phyloP scores from a whole-genome alignment of 2,329 filamentous ascomycete genomes.

The Bipolaris bicolor region DNA sequence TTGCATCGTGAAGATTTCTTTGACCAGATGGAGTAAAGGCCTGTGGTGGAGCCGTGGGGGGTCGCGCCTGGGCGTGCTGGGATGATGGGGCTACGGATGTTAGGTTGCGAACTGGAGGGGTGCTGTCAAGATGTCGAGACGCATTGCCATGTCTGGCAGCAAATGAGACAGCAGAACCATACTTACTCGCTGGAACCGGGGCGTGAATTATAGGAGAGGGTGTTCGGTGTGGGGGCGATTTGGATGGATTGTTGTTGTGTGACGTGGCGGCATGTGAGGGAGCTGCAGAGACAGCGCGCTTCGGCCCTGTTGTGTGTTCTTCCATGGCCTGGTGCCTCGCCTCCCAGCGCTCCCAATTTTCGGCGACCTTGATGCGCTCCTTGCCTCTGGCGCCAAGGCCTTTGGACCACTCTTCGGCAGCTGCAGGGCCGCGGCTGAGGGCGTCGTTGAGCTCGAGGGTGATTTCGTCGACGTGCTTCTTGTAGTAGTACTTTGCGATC shows the following conservation, averaged over 20 bases:
- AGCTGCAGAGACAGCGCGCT: constrained; percentile 24
- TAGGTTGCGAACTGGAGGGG: constrained; percentile 35
- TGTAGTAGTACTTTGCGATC: constrained; percentile 71
- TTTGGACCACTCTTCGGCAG: constrained; percentile 79
- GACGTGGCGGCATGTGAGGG: constrained; percentile 25
- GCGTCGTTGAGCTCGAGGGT: constrained; percentile 68
- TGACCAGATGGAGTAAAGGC: constrained; percentile 46
- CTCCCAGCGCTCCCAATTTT: constrained; percentile 79
- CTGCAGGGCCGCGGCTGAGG: constrained; percentile 68
- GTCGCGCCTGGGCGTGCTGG: constrained; percentile 39
- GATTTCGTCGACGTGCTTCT: constrained; percentile 66
- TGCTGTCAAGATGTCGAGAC: constrained; percentile 27
- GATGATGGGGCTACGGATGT: constrained; percentile 39
- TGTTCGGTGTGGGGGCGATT: constrained; percentile 35
- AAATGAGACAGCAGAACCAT: constrained; percentile 25
- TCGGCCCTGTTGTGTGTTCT: constrained; percentile 16
- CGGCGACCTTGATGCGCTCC: constrained; percentile 64
- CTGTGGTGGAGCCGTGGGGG: constrained; percentile 44
- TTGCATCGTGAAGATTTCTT: constrained; percentile 67
- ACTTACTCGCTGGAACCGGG: constrained; percentile 46
- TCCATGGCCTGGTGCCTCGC: constrained; percentile 46
- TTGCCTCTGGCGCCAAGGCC: constrained; percentile 70
- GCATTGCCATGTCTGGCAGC: constrained; percentile 20
- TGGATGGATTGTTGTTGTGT: constrained; percentile 28
- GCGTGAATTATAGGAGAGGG: constrained; percentile 43